phyloP scores from a whole-genome alignment of 139 green algal genomes.

The Coccomyxa sp. region DNA sequence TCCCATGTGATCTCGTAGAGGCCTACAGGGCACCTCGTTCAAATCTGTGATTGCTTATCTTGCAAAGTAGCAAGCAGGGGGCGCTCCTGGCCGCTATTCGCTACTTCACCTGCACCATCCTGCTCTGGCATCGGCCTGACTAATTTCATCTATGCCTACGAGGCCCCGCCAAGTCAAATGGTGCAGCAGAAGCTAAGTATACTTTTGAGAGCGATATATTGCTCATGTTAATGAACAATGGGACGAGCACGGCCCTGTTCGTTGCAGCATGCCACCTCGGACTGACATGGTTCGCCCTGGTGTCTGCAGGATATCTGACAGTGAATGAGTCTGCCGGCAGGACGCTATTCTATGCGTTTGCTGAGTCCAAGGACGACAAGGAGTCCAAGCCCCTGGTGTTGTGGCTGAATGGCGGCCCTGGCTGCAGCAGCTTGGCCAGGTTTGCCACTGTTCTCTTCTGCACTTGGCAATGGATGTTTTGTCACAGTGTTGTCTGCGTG shows the following conservation, averaged over 20 bases:
- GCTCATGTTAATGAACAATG: too few relatives aligned
- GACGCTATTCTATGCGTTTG: conserved; percentile 70
- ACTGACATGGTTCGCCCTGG: too few relatives aligned
- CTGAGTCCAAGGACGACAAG: conserved; percentile 23
- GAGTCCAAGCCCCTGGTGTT: conserved; percentile 51
- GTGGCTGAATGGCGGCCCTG: conserved; percentile 66
- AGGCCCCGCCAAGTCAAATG: background rate
- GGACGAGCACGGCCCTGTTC: too few relatives aligned
- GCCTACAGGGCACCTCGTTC: too few relatives aligned
- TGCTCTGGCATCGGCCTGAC: too few relatives aligned
- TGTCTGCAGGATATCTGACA: conserved; percentile 71
- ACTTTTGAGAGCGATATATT: background rate
- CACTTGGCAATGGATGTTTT: background rate
- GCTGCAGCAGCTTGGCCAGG: conserved; percentile 25
- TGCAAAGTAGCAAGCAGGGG: too few relatives aligned
- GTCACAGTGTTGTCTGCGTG: too few relatives aligned
- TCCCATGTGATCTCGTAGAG: too few relatives aligned
- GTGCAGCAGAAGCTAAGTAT: background rate
- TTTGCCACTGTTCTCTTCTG: background rate
- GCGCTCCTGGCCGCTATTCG: too few relatives aligned
- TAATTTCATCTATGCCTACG: background rate
- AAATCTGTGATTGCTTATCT: too few relatives aligned
- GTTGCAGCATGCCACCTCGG: too few relatives aligned
- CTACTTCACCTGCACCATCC: too few relatives aligned
- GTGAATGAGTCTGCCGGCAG: conserved; percentile 65